A percentile compares a stretch with the other conserved stretches of the same genome.
phyloP scores from a whole-genome alignment of 805 yeast species.

The Teunomyces cretensis region DNA sequence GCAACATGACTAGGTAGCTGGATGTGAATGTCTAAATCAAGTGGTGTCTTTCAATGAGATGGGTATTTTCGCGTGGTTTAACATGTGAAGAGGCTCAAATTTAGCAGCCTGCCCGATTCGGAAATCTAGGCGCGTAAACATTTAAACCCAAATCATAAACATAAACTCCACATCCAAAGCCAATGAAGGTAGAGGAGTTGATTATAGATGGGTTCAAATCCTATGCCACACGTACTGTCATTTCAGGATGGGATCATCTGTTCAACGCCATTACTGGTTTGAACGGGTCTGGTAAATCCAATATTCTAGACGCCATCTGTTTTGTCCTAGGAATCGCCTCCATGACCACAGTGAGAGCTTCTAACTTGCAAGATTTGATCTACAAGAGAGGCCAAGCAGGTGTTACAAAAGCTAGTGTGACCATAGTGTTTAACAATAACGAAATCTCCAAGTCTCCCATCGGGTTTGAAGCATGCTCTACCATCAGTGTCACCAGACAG shows the following conservation, averaged over 20 bases:
- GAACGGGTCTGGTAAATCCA: conserved; percentile 97
- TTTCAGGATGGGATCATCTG: conserved; percentile 92
- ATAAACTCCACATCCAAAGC: background rate
- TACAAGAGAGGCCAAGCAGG: conserved; percentile 99
- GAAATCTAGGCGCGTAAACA: conserved; percentile 16
- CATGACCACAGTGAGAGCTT: conserved; percentile 93
- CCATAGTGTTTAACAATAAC: conserved; percentile 88
- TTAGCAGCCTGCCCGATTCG: conserved; percentile 10
- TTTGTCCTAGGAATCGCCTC: conserved; percentile 96
- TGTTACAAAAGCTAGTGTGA: conserved; percentile 93
- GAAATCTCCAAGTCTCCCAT: conserved; percentile 80
- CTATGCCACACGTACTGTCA: conserved; percentile 94
- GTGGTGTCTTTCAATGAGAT: background rate
- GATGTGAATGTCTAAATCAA: background rate
- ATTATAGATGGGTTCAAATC: conserved; percentile 98
- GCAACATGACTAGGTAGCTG: background rate
- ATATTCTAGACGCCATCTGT: conserved; percentile 94
- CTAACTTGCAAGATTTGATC: conserved; percentile 87
- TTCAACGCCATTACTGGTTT: conserved; percentile 97
- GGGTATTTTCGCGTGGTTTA: background rate
- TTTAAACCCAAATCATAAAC: background rate
- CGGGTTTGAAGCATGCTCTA: conserved; percentile 74
- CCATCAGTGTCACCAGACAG: conserved; percentile 90
- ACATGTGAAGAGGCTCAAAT: background rate
- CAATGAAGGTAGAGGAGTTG: conserved; percentile 91